Evolutionary conservation across 805 yeast genomes (phyloP).

Genomic region (Cyberlindnera nakhonratchasimensis): DNA sequence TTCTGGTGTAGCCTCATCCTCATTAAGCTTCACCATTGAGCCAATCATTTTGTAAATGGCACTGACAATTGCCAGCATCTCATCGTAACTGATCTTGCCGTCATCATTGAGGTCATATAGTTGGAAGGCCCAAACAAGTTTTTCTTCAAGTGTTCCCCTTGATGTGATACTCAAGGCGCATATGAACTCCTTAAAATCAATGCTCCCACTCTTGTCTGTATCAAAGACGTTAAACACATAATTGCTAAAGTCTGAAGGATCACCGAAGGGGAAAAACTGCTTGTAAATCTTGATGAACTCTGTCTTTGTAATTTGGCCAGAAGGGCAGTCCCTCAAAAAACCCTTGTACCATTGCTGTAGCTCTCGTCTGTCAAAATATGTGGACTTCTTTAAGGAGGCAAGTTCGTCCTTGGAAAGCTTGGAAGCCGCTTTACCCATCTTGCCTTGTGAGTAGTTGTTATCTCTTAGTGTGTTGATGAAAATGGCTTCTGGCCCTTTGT

Average conservation of each 20-base stretch:
- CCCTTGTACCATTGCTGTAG: slow-evolving; percentile 99
- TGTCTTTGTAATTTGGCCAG: slow-evolving; percentile 79
- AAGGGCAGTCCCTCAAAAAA: slow-evolving; percentile 88
- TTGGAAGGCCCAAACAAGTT: slow-evolving; percentile 84
- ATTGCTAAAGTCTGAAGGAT: slow-evolving; percentile 86
- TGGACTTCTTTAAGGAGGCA: slow-evolving; percentile 72
- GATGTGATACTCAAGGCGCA: slow-evolving; percentile 83
- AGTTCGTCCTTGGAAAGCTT: slow-evolving; percentile 89
- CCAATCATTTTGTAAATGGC: slow-evolving; percentile 96
- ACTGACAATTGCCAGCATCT: slow-evolving; percentile 72
- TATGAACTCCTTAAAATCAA: slow-evolving; percentile 91
- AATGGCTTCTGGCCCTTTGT: no score
- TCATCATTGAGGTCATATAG: slow-evolving; percentile 80
- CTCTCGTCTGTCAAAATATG: slow-evolving; percentile 90
- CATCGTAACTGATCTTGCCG: slow-evolving; percentile 72
- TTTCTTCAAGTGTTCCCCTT: slow-evolving; percentile 81
- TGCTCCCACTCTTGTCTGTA: slow-evolving; percentile 69
- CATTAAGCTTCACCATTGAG: slow-evolving; percentile 82
- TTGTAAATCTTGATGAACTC: slow-evolving; percentile 91
- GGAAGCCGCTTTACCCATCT: slow-evolving; percentile 94
- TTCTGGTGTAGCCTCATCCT: slow-evolving; percentile 91
- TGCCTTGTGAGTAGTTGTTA: background rate
- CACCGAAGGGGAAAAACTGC: slow-evolving; percentile 98
- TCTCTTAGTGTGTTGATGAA: background rate
- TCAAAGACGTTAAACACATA: slow-evolving; percentile 89